phyloP scores from a whole-genome alignment of 441 rosid species.

The Gossypium lobatum region DNA sequence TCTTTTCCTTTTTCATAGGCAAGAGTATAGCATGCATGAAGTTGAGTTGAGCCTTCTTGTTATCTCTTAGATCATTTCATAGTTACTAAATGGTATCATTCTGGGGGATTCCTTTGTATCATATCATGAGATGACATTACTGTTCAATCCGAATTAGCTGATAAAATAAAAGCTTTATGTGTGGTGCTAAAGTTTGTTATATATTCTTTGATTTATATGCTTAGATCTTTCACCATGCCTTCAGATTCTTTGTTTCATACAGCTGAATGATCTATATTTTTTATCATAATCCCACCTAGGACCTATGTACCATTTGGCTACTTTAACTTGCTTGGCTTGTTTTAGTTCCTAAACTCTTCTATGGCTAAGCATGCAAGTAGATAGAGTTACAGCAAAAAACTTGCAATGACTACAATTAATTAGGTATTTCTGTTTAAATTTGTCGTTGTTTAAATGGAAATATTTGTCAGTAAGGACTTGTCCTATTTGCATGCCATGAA shows the following conservation, averaged over 20 bases:
- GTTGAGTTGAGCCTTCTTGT: not conserved
- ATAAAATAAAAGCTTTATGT: not conserved
- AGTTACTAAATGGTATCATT: not conserved
- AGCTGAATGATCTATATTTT: not conserved
- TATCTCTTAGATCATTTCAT: not conserved
- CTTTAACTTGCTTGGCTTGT: not conserved
- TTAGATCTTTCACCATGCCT: not conserved
- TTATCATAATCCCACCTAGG: not conserved
- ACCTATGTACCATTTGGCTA: not conserved
- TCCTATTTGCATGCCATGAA: not conserved
- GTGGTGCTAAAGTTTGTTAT: not conserved
- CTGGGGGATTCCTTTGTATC: not conserved
- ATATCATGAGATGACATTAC: not conserved
- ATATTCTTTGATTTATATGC: not conserved
- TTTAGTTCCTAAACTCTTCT: not conserved
- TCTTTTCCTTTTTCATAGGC: not conserved
- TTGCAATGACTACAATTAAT: not conserved
- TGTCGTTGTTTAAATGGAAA: not conserved
- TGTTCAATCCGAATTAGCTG: not conserved
- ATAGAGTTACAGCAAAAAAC: not conserved
- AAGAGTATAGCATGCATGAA: not conserved
- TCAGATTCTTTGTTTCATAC: not conserved
- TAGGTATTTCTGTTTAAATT: conserved; percentile 1
- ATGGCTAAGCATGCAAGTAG: not conserved
- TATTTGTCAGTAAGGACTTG: conserved; percentile 3